These are phyloP conservation scores for Vitis hybrid DNA, from an alignment of 177 flowering plant genomes.

Conservation along the genomic window DNA sequence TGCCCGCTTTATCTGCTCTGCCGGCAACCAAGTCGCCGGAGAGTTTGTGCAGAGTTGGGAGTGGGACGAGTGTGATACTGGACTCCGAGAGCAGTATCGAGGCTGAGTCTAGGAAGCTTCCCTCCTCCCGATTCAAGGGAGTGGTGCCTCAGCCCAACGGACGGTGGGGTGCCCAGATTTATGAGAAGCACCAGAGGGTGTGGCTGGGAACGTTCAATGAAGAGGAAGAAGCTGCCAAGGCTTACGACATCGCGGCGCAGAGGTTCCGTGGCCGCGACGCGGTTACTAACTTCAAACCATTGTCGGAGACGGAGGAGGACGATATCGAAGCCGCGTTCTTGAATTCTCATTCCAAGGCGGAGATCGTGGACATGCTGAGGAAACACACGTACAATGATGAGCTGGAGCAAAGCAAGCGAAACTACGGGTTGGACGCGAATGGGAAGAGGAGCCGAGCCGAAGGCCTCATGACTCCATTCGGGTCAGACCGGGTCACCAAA, in stretches of 20 bases:
- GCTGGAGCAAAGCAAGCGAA: conserved; percentile 68
- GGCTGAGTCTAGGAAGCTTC: conserved; percentile 80
- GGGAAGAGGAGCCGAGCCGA: conserved; percentile 16
- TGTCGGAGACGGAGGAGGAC: conserved; percentile 29
- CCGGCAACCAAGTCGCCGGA: conserved; percentile 24
- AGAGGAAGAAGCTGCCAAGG: conserved; percentile 80
- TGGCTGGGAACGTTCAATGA: conserved; percentile 96
- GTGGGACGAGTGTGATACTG: conserved; percentile 66
- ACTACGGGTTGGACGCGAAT: conserved; percentile 11
- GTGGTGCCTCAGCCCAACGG: conserved; percentile 99
- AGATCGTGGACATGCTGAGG: conserved; percentile 92
- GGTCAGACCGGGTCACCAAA: conserved; percentile 16
- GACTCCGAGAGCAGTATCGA: conserved; percentile 63
- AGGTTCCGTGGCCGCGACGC: conserved; percentile 95
- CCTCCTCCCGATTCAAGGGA: conserved; percentile 90
- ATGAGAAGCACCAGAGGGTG: conserved; percentile 95
- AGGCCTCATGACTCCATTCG: neutral
- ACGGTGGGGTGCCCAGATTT: conserved; percentile 97
- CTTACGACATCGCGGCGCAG: conserved; percentile 88
- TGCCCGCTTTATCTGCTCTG: conserved; percentile 5
- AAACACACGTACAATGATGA: conserved; percentile 89
- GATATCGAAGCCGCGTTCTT: conserved; percentile 54
- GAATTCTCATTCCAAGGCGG: conserved; percentile 75
- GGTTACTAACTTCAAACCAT: conserved; percentile 75
- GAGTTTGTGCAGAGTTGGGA: conserved; percentile 60